These are phyloP conservation scores for Rhizophora apiculata DNA, from an alignment of 345 rosid genomes.

Conservation along the genomic window DNA sequence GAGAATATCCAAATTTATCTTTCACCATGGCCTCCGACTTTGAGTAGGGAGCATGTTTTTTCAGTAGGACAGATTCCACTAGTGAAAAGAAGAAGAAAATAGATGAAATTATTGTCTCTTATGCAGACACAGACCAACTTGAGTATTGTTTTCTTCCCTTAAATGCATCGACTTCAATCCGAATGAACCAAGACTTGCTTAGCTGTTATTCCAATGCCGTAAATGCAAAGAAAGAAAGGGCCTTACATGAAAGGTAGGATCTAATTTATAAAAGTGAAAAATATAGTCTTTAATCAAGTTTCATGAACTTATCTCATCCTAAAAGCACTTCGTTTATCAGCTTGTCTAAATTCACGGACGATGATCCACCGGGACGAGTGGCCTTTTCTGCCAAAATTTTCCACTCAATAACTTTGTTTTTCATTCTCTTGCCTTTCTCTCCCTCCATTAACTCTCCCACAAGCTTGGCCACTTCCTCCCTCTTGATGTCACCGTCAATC, in stretches of 20 bases:
- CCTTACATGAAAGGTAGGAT: background rate
- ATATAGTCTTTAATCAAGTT: background rate
- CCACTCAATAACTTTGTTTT: background rate
- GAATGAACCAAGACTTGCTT: no score
- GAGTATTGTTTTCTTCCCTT: no score
- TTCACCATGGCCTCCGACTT: no score
- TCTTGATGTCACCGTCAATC: background rate
- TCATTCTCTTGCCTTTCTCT: background rate
- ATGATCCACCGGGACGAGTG: background rate
- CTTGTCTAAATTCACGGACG: conserved; percentile 5
- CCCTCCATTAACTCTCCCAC: background rate
- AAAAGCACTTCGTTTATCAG: background rate
- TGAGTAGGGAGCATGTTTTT: no score
- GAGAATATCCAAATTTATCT: no score
- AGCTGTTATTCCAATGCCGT: no score
- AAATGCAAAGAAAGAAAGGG: no score
- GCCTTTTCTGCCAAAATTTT: background rate
- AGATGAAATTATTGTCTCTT: no score
- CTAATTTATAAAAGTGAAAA: background rate
- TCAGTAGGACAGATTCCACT: no score
- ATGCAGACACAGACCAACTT: no score
- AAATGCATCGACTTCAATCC: no score
- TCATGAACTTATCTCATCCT: background rate
- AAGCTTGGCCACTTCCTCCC: background rate
- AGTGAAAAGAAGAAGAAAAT: no score